Percentiles rank a stretch among this genome's conserved stretches.
phyloP scores from a whole-genome alignment of 192 early-diverging fungal species.

The Phycomyces nitens region DNA sequence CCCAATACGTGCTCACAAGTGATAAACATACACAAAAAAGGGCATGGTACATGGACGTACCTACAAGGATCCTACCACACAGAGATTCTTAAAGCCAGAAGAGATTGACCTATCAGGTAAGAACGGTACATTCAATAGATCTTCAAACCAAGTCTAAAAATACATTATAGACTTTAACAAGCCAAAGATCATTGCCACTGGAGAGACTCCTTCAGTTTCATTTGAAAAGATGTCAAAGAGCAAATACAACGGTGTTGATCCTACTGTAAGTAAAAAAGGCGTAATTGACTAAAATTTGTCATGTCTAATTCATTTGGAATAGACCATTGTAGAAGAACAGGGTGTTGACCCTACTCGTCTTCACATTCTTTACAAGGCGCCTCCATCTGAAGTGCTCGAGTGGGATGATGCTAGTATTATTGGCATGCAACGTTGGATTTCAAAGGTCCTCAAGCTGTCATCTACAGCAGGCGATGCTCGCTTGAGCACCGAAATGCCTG shows the following conservation, averaged over 20 bases:
- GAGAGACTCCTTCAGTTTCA: constrained; percentile 49
- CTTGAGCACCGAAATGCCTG: background rate
- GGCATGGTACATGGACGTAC: constrained; percentile 94
- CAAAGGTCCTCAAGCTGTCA: constrained; percentile 44
- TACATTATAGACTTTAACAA: constrained; percentile 27
- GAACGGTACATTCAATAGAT: background rate
- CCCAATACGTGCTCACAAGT: background rate
- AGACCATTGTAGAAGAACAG: constrained; percentile 54
- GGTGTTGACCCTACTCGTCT: constrained; percentile 85
- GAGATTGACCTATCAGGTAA: constrained; percentile 64
- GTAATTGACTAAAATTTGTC: too few species aligned
- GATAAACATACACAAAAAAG: constrained; percentile 17
- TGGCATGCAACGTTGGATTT: constrained; percentile 88
- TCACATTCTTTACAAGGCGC: constrained; percentile 83
- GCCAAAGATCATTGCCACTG: constrained; percentile 61
- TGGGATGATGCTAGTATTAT: constrained; percentile 91
- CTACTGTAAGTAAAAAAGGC: constrained; percentile 52
- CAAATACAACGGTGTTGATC: constrained; percentile 93
- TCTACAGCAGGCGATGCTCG: background rate
- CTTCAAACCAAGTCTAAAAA: background rate
- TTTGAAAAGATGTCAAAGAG: constrained; percentile 98
- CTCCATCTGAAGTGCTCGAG: constrained; percentile 82
- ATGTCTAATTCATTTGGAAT: background rate
- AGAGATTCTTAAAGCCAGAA: constrained; percentile 69
- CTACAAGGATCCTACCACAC: constrained; percentile 69